phyloP scores from a whole-genome alignment of 2,329 filamentous ascomycete genomes.

The Fusarium graminum region DNA sequence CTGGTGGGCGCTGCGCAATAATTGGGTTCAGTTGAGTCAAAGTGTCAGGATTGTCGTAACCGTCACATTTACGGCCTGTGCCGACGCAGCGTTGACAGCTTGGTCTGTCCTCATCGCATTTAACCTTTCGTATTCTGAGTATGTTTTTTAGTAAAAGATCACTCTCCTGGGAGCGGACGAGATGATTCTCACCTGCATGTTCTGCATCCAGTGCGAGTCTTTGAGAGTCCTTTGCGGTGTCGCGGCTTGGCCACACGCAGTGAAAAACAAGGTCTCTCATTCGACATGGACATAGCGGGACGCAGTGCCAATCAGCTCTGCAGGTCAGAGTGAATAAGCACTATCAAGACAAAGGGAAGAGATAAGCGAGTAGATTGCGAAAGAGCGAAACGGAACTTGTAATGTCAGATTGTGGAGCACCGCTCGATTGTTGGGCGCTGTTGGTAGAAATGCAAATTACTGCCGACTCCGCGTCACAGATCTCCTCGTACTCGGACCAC shows the following conservation, averaged over 20 bases:
- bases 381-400: not conserved
- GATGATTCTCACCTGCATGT: conserved; percentile 16
- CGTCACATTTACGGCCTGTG: conserved; percentile 18
- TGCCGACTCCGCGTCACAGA: too few species aligned
- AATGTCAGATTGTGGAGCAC: not conserved
- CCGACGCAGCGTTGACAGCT: conserved; percentile 17
- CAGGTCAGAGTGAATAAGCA: not conserved
- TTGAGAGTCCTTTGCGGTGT: not conserved
- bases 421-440: too few species aligned
- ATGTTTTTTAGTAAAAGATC: not conserved
- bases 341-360: not conserved
- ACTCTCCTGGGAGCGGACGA: not conserved
- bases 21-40: not conserved
- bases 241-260: not conserved
- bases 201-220: conserved; percentile 9
- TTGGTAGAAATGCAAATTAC: too few species aligned
- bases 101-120: conserved; percentile 19
- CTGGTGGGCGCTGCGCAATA: not conserved
- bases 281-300: not conserved
- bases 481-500: too few species aligned
- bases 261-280: not conserved
- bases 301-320: not conserved
- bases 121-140: conserved; percentile 17
- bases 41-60: not conserved
- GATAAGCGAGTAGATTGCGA: not conserved